Conservation (phyloP, 1,284 basidiomycete species). For the Porodaedalea pini region DNA sequence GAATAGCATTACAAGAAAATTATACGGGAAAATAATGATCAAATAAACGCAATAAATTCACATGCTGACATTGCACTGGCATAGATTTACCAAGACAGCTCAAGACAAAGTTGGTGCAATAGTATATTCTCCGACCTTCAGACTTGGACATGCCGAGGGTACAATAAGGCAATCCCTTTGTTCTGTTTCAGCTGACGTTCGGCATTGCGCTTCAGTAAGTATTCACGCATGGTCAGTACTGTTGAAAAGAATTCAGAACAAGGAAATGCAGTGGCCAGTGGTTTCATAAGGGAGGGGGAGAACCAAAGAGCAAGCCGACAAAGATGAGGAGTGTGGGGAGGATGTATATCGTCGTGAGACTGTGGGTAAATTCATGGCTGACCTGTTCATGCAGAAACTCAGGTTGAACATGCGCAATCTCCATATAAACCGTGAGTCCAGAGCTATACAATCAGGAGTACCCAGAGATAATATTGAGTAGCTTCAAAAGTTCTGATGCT, state of each 20-base stretch:
- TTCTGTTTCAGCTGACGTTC: background rate
- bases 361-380: slow-evolving; percentile 13
- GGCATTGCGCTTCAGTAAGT: slow-evolving; percentile 9
- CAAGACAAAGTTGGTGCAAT: too few relatives aligned
- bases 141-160: too few relatives aligned
- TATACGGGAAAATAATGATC: too few relatives aligned
- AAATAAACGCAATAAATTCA: too few relatives aligned
- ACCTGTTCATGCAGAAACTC: slow-evolving; percentile 13
- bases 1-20: too few relatives aligned
- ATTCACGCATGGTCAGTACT: slow-evolving; percentile 6
- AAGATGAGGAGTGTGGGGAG: slow-evolving; percentile 8
- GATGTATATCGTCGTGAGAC: slow-evolving; percentile 17
- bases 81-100: too few relatives aligned
- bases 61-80: too few relatives aligned
- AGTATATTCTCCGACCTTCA: too few relatives aligned
- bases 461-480: background rate
- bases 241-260: background rate
- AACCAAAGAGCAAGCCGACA: slow-evolving; percentile 10
- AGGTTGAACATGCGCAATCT: slow-evolving; percentile 22
- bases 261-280: background rate
- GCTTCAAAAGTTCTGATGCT: slow-evolving; percentile 1
- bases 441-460: slow-evolving; percentile 4
- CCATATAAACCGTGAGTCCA: slow-evolving; percentile 22
- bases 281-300: background rate
- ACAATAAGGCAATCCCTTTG: background rate